Base-by-base conservation (phyloP, 2,329 filamentous ascomycete species). In the Rhynchosporium graminicola region DNA sequence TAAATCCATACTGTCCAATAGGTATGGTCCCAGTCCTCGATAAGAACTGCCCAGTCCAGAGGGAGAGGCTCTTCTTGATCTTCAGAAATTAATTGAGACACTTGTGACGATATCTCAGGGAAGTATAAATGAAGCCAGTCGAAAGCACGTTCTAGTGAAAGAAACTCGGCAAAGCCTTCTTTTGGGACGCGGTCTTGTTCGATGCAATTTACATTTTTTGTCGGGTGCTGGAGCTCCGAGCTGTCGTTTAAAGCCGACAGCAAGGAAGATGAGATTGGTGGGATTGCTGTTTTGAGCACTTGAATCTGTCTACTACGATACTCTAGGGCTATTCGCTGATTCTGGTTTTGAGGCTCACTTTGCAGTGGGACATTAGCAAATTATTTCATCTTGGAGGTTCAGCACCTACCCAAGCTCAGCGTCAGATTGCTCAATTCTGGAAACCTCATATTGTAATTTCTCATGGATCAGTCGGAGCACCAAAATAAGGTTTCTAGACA, bases 1-100 rank as follows among this genome's bases (percentile, higher is more conserved):
- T 65, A 70, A 1, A 72, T 60, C 69, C 69, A 72, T 3, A 71
- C 66, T 2, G 64, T 60, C 68, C 67, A 71, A 43, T 72, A 72
- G 0, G 67, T 63, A 26, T 65, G 57, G 26, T 69, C 65, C 69
- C 67, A 72, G n/a, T 71, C 71, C 43, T 70, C 65, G 3, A 65
- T 50, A 7, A 71, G 46, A 2, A 69, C 33, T 2, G 48, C 52
- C 71, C 71, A 72, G 38, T 71, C 57, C 6, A 71, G 58, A 13
- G 71, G 71, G 5, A 69, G 61, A 46, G 63, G 51, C 47, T 71
- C 71, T 13, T 71, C 68, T 57, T 72, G 69, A 45, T 72, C 69
- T 26, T 66, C 55, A 1, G 69, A 59, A 13, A 72, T 71, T 1
- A 69, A 51, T 1, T 51, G 20, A 5, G 48, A 38, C 5, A 71